These are phyloP conservation scores for Arachis stenosperma DNA, from an alignment of 306 rosid genomes.

Conservation along the genomic window DNA sequence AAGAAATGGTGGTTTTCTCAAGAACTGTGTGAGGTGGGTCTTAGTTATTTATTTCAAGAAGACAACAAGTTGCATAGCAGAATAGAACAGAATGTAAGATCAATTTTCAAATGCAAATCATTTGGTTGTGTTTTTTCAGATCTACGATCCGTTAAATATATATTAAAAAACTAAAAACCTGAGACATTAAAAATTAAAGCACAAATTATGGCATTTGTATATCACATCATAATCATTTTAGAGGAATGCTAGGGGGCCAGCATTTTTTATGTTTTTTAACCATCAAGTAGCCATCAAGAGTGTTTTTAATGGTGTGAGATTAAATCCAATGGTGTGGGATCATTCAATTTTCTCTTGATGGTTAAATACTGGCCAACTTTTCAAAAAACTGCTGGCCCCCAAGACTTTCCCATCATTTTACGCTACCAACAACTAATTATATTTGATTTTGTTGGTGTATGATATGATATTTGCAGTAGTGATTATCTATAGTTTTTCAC, in stretches of 20 bases:
- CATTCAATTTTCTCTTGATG: too few species aligned
- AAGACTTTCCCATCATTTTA: too few species aligned
- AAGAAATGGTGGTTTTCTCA: conserved; percentile 7
- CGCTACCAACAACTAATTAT: background rate
- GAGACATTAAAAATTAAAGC: too few species aligned
- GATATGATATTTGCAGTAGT: background rate
- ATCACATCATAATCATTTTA: background rate
- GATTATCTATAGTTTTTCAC: too few species aligned
- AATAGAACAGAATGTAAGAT: background rate
- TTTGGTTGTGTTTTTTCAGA: conserved; percentile 19
- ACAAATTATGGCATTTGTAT: background rate
- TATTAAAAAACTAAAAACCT: too few species aligned
- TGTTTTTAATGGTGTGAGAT: too few species aligned
- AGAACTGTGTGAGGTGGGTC: conserved; percentile 24
- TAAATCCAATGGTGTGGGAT: too few species aligned
- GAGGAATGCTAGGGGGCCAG: too few species aligned
- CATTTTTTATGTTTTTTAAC: too few species aligned
- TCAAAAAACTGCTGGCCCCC: too few species aligned
- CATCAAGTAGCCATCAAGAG: too few species aligned
- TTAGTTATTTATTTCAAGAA: background rate
- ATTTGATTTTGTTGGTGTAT: conserved; percentile 5
- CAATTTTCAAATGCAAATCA: conserved; percentile 4
- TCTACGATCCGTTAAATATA: background rate
- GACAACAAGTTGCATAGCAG: conserved; percentile 29
- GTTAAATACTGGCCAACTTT: too few species aligned